Evolutionary conservation across 495 filamentous ascomycete genomes (phyloP), one percentile per base, ranked within the genome.

Genomic region (Penicillium ochrochloron): DNA sequence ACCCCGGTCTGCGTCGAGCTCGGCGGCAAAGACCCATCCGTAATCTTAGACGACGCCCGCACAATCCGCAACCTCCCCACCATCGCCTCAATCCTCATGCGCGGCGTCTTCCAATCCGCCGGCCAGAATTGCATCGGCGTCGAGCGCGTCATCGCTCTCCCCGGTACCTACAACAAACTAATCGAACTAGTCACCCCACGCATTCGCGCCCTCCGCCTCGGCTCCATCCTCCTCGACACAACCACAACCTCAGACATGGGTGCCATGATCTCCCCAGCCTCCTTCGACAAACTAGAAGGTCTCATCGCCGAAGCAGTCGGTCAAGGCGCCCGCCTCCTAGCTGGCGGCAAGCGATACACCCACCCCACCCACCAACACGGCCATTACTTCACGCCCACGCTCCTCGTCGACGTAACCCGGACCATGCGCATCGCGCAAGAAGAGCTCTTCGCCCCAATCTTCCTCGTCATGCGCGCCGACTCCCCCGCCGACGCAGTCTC

Each of bases 61-160:
- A 82, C 78, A 29, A 66, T 80, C 19, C 79, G 79, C 61, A 88
- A 93, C 67, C 76, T 97, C 15, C 70, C 85, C 0, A 81, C 86
- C 41, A 86, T 97, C 55, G 86, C 86, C 31, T 90, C 92, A 33
- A 89, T 93, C 63, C 84, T 98, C 64, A 86, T 98, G 80, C 88
- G 96, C 57, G 95, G 94, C 46, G 90, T 90, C 35, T 99, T 98
- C 82, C 94, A 97, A 75, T 92, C 93, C 60, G 88, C 94, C n/a
- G 95, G 95, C 1, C 95, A 99, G 73, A 99, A 99, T 78, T 99
- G 95, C 77, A 92, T 98, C 75, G 95, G 96, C 62, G 92, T 97
- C 61, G 95, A 99, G 78, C 90, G 95, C 44, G 89, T 98, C 74
- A 87, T 99, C 70, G 91, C 90, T 52, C 83, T 89, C 12, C 90